Evolutionary conservation across 805 yeast genomes (phyloP), one percentile per base, ranked within the genome.

Genomic region (Blastobotrys chiropterorum): DNA sequence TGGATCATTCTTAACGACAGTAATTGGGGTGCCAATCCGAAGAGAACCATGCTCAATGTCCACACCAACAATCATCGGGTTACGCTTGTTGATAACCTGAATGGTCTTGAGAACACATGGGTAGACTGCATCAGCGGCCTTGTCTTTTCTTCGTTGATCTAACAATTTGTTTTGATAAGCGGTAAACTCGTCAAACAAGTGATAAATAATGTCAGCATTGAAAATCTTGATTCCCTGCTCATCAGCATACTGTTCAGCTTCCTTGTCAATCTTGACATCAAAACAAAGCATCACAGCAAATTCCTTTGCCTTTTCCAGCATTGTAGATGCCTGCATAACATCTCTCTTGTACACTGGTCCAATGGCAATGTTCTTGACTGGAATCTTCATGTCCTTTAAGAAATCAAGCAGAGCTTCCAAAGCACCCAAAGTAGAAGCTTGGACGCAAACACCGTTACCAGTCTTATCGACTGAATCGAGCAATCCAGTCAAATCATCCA

Each of bases 61-160:
- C 53, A 94, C 98, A 82, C 99, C 99, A 66, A 94, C 87, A 66
- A 94, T 90, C 98, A 94, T 94, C 56, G 99, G 99, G 70, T 90
- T 89, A 73, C 99, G 87, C 76, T 92, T 92, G 83, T 94, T 94
- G 70, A 94, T 94, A 67, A 94, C 88, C 75, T 94, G 98, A 60
- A 94, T 71, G 15, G 97, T 94, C 72, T 88, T 87, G 73, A 94
- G 73, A 34, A 92, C 97, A 77, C 95, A 86, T 62, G 99, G 99
- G 83, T 82, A 90, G 47, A 86, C 86, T 46, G 98, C 99, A 62
- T 79, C 86, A 62, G 83, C 92, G 72, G 84, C 75, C 72, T 85
- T 86, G 59, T 88, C 96, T 68, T 83, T 82, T 72, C 97, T 86
- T 72, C 95, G 87, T 69, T 82, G 82, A 69, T 92, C 99, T 65